These are phyloP conservation scores for Extremus antarcticus DNA, from an alignment of 495 filamentous ascomycete species.

Conservation along the genomic window DNA sequence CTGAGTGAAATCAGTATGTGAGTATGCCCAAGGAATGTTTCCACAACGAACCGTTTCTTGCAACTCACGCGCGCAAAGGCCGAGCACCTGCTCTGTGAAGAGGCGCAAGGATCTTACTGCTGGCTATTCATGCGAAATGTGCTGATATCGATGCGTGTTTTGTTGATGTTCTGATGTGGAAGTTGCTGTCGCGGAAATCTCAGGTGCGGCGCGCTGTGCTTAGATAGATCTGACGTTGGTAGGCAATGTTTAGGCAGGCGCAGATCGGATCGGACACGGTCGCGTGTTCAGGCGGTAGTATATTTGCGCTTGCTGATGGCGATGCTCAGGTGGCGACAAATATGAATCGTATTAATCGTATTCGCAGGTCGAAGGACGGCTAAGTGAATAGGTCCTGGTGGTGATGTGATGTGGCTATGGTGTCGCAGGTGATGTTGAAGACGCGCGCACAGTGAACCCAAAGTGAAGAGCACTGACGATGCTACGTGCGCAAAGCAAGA, in stretches of 20 bases:
- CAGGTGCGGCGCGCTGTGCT: not conserved
- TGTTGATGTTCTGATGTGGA: not conserved
- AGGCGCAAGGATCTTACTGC: conserved; percentile 5
- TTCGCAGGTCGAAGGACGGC: conserved; percentile 1
- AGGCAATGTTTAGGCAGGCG: not conserved
- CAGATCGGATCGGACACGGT: not conserved
- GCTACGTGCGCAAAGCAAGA: too few relatives aligned
- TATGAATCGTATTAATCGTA: too few relatives aligned
- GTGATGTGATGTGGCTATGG: not conserved
- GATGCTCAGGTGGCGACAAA: not conserved
- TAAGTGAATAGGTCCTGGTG: conserved; percentile 10
- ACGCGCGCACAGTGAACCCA: not conserved
- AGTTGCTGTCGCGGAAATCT: not conserved
- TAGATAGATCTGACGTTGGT: not conserved
- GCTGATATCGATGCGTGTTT: not conserved
- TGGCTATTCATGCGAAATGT: conserved; percentile 12
- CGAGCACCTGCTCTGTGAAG: conserved; percentile 3
- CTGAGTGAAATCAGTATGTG: not conserved
- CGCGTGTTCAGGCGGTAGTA: not conserved
- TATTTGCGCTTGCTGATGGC: not conserved
- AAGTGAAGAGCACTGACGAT: too few relatives aligned
- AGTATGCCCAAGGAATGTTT: not conserved
- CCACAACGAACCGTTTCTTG: conserved; percentile 16
- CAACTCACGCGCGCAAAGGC: conserved; percentile 1
- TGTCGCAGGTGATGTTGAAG: not conserved